These are phyloP conservation scores for Microsporum canis DNA, from an alignment of 2,329 filamentous ascomycete species.

Conservation along the genomic window DNA sequence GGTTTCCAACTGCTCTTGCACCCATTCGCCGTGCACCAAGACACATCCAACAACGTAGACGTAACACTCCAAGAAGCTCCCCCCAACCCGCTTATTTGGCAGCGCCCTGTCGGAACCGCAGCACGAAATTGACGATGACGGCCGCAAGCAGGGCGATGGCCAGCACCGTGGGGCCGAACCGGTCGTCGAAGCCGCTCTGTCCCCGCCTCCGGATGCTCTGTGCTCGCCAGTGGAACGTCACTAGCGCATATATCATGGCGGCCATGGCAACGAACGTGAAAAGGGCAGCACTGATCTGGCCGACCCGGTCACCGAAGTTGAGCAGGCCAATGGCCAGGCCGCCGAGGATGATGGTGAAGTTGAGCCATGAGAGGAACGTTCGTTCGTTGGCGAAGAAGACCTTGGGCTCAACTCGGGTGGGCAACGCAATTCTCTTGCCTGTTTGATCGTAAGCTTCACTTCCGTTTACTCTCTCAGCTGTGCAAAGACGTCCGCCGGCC, in stretches of 20 bases:
- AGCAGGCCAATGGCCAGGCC: slow-evolving; percentile 92
- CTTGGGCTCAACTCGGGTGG: slow-evolving; percentile 95
- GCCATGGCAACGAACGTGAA: slow-evolving; percentile 93
- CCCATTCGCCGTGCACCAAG: too few species aligned
- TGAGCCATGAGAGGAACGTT: slow-evolving; percentile 98
- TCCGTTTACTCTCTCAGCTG: not conserved
- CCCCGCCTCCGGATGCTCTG: slow-evolving; percentile 83
- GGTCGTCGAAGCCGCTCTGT: slow-evolving; percentile 92
- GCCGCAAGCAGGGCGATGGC: slow-evolving; percentile 76
- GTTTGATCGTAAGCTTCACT: slow-evolving; percentile 9
- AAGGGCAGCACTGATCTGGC: slow-evolving; percentile 83
- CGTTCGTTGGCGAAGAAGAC: slow-evolving; percentile 99
- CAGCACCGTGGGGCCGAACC: slow-evolving; percentile 83
- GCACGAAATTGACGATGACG: slow-evolving; percentile 90
- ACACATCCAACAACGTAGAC: too few species aligned
- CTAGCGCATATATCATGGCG: slow-evolving; percentile 87
- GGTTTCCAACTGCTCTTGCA: too few species aligned
- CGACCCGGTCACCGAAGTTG: slow-evolving; percentile 92
- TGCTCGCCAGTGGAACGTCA: slow-evolving; percentile 95
- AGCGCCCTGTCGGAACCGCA: slow-evolving; percentile 42
- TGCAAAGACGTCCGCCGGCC: not conserved
- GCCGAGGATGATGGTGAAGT: slow-evolving; percentile 97
- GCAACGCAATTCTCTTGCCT: slow-evolving; percentile 98
- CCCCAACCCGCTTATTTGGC: not conserved
- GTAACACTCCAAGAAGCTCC: too few species aligned